Conservation (phyloP, 441 rosid species). For the Brassica hybrid region DNA sequence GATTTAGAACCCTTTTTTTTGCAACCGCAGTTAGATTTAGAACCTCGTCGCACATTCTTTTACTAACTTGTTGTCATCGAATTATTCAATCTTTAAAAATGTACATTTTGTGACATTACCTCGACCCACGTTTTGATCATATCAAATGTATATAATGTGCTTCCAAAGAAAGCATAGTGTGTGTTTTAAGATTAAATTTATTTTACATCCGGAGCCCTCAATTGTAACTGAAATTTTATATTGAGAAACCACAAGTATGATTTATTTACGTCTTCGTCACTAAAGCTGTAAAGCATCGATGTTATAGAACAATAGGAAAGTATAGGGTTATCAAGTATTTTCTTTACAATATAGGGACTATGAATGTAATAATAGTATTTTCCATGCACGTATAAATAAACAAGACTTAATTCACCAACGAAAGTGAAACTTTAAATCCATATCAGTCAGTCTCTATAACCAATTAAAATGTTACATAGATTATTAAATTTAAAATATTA, state of each 20-base stretch:
- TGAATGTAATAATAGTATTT: background rate
- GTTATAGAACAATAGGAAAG: background rate
- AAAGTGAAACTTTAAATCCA: too few relatives aligned
- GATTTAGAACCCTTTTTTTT: background rate
- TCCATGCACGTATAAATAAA: conserved; percentile 10
- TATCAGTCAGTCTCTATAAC: too few relatives aligned
- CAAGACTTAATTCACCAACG: too few relatives aligned
- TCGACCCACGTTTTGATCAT: conserved; percentile 37
- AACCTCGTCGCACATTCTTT: background rate
- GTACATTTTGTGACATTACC: conserved; percentile 21
- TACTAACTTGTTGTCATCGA: conserved; percentile 7
- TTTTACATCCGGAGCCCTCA: conserved; percentile 7
- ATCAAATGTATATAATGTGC: conserved; percentile 10
- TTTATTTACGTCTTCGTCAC: background rate
- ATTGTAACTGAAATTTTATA: background rate
- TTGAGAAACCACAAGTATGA: background rate
- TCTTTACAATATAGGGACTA: background rate
- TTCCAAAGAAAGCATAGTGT: background rate
- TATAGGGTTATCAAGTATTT: background rate
- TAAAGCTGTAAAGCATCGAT: background rate
- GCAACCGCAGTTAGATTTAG: background rate
- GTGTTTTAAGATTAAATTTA: background rate
- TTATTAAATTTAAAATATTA: too few relatives aligned
- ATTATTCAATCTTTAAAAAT: background rate
- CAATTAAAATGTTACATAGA: too few relatives aligned